Percentiles rank a stretch among this genome's conserved stretches.
These are phyloP conservation scores for Obba rivulosa DNA, from an alignment of 768 basidiomycete genomes.

Conservation along the genomic window DNA sequence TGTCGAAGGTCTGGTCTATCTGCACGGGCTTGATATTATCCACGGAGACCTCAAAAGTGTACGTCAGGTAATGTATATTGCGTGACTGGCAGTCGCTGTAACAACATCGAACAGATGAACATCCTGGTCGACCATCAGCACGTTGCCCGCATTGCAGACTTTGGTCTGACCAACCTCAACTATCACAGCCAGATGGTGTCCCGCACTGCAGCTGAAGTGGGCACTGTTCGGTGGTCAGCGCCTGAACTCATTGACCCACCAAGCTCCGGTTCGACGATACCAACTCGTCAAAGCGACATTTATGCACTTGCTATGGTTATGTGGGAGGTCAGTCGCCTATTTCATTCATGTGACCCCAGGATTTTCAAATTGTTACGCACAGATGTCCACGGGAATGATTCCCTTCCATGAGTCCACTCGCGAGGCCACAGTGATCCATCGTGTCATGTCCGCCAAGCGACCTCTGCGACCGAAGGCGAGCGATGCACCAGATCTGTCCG, in stretches of 20 bases:
- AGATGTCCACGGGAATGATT: too few relatives aligned
- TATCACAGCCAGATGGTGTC: neutral
- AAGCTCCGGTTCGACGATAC: neutral
- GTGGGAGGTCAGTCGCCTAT: neutral
- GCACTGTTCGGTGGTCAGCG: slow-evolving; percentile 3
- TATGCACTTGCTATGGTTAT: slow-evolving; percentile 4
- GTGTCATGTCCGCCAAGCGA: too few relatives aligned
- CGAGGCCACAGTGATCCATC: too few relatives aligned
- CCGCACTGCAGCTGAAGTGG: neutral
- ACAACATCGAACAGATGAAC: neutral
- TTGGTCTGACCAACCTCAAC: neutral
- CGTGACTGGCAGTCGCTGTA: neutral
- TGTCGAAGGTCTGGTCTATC: neutral
- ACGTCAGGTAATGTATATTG: neutral
- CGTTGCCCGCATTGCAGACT: neutral
- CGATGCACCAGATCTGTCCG: too few relatives aligned
- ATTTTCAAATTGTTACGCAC: too few relatives aligned
- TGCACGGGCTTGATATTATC: neutral
- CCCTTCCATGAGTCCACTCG: too few relatives aligned
- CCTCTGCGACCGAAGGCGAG: too few relatives aligned
- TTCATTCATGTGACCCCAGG: neutral
- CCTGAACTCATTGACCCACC: slow-evolving; percentile 5
- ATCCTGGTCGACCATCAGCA: neutral
- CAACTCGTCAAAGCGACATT: slow-evolving; percentile 1
- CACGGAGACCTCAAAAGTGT: slow-evolving; percentile 6